Evolutionary conservation across 495 filamentous ascomycete species (phyloP).

Genomic region (Penicillium nucicola): DNA sequence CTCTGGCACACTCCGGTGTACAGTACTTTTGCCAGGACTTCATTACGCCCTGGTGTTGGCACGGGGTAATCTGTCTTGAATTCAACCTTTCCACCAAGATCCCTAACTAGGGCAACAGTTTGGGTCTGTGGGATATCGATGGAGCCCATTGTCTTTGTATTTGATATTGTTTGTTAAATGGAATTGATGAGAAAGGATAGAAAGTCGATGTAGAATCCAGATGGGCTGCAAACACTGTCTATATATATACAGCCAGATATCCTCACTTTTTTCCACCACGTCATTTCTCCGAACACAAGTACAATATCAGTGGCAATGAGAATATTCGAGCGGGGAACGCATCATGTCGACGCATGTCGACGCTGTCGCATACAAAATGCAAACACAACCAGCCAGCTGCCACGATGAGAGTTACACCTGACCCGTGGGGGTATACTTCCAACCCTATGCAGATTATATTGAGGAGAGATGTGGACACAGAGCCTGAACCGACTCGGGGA

Average conservation of each 20-base stretch:
- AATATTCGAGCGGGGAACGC: background rate
- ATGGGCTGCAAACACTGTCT: background rate
- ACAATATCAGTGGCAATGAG: background rate
- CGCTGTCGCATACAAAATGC: no score
- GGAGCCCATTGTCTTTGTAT: conserved; percentile 15
- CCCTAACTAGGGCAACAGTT: conserved; percentile 44
- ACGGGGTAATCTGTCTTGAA: conserved; percentile 48
- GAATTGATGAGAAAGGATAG: no score
- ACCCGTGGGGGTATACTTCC: no score
- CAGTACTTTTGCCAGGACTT: conserved; percentile 48
- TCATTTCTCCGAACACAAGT: background rate
- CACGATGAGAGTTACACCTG: no score
- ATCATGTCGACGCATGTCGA: background rate
- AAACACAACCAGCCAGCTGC: no score
- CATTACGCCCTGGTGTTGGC: conserved; percentile 37
- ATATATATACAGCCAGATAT: background rate
- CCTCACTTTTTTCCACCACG: background rate
- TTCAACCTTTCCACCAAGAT: conserved; percentile 42
- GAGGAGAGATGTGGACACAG: background rate
- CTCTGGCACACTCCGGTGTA: conserved; percentile 51
- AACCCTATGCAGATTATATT: background rate
- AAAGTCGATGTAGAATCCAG: background rate
- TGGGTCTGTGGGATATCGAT: conserved; percentile 36
- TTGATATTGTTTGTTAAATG: background rate
- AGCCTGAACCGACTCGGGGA: conserved; percentile 3